Percentiles rank a stretch among this genome's conserved stretches.
Conservation (phyloP, 2,329 filamentous ascomycete genomes). For the Ophiocordyceps camponoti-floridani region DNA sequence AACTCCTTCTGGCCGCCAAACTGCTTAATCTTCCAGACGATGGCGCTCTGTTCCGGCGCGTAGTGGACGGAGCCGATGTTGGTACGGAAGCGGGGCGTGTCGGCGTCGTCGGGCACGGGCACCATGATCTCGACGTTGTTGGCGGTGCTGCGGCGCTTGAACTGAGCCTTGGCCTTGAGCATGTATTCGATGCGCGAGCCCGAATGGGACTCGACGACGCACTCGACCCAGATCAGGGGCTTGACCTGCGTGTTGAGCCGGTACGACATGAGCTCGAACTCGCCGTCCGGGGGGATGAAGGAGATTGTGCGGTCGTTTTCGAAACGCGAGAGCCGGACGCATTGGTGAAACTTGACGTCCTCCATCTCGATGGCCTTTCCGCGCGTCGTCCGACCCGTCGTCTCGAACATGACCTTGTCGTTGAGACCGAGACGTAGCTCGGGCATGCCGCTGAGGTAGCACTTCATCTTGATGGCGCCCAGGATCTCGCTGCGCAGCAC, state of each 20-base stretch:
- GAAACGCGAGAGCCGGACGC: constrained; percentile 84
- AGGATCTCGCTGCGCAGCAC: constrained; percentile 92
- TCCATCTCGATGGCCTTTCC: constrained; percentile 99
- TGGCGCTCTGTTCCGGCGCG: constrained; percentile 89
- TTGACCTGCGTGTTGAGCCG: constrained; percentile 97
- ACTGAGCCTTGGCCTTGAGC: constrained; percentile 94
- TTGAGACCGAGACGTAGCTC: constrained; percentile 87
- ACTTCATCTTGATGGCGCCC: constrained; percentile 98
- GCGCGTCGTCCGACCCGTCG: constrained; percentile 78
- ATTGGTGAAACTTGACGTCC: constrained; percentile 98
- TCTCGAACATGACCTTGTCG: constrained; percentile 99
- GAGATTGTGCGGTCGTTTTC: constrained; percentile 98
- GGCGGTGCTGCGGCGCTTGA: constrained; percentile 91
- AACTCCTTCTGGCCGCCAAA: constrained; percentile 98
- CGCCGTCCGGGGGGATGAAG: constrained; percentile 94
- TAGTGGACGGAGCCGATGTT: constrained; percentile 97
- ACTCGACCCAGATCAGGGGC: constrained; percentile 97
- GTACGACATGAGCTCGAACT: constrained; percentile 99
- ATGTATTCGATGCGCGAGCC: constrained; percentile 96
- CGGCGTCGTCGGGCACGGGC: constrained; percentile 91
- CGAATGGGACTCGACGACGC: constrained; percentile 88
- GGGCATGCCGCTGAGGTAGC: constrained; percentile 95
- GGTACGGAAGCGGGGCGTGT: constrained; percentile 87
- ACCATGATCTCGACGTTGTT: constrained; percentile 99
- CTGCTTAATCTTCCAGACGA: constrained; percentile 99